These are phyloP conservation scores for Tinospora cordifolia DNA, from an alignment of 164 flowering plant species.

Conservation along the genomic window DNA sequence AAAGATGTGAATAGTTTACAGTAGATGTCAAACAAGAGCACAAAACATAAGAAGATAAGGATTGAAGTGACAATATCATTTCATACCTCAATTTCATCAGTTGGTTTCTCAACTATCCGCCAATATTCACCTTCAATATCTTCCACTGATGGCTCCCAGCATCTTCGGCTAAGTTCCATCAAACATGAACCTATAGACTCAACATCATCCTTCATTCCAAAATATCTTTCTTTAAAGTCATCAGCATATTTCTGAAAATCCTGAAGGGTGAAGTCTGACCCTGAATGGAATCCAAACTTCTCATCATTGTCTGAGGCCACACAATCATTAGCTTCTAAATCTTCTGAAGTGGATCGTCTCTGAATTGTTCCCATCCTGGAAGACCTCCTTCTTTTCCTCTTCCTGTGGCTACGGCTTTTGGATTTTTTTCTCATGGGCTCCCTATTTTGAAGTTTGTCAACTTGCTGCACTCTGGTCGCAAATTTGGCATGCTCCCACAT, in stretches of 20 bases:
- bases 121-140: constrained; percentile 94
- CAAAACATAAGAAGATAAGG: background rate
- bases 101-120: constrained; percentile 77
- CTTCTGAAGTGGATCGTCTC: constrained; percentile 28
- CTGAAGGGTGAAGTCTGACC: constrained; percentile 63
- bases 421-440: constrained; percentile 63
- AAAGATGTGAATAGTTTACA: background rate
- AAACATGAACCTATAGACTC: constrained; percentile 17
- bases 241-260: constrained; percentile 56
- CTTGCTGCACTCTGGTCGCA: constrained; percentile 61
- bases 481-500: constrained; percentile 59
- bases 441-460: constrained; percentile 83
- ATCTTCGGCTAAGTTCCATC: constrained; percentile 18
- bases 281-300: constrained; percentile 80
- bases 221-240: constrained; percentile 51
- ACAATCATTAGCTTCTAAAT: constrained; percentile 33
- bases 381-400: constrained; percentile 48
- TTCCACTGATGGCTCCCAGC: constrained; percentile 55
- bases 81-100: constrained; percentile 76
- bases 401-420: constrained; percentile 32
- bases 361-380: constrained; percentile 37
- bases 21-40: background rate
- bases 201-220: constrained; percentile 29
- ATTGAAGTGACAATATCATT: background rate
- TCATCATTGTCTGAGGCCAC: constrained; percentile 49